Evolutionary conservation across 2,329 filamentous ascomycete species (phyloP).

Genomic region (Alternaria sp.): DNA sequence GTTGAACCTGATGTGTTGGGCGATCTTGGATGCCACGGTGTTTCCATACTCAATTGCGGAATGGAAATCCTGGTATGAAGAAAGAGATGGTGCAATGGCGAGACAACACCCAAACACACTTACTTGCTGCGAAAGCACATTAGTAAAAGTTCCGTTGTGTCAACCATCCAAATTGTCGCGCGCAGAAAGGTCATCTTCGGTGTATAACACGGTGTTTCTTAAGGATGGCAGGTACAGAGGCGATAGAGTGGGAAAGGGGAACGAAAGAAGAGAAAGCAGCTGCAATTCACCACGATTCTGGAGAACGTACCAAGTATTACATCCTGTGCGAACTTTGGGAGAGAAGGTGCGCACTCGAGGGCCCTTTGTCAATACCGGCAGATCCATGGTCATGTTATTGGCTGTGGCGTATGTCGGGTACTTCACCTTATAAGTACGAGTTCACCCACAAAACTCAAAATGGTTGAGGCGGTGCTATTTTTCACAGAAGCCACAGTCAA

Average conservation of each 20-base stretch:
- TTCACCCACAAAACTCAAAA: neutral
- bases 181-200: neutral
- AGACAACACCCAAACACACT: neutral
- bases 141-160: neutral
- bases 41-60: neutral
- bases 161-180: neutral
- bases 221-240: neutral
- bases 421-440: neutral
- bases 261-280: neutral
- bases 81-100: neutral
- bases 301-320: constrained; percentile 14
- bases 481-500: neutral
- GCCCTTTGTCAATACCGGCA: neutral
- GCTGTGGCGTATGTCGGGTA: constrained; percentile 1
- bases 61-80: neutral
- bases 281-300: neutral
- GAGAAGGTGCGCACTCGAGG: constrained; percentile 8
- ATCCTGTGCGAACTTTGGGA: constrained; percentile 13
- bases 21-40: neutral
- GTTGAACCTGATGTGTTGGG: neutral
- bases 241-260: neutral
- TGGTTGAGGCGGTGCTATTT: neutral
- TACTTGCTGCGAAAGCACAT: constrained; percentile 6
- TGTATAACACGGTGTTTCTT: neutral
- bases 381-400: neutral